Base-by-base conservation (phyloP, 192 early-diverging fungal genomes). In the Backusella australiensis region DNA sequence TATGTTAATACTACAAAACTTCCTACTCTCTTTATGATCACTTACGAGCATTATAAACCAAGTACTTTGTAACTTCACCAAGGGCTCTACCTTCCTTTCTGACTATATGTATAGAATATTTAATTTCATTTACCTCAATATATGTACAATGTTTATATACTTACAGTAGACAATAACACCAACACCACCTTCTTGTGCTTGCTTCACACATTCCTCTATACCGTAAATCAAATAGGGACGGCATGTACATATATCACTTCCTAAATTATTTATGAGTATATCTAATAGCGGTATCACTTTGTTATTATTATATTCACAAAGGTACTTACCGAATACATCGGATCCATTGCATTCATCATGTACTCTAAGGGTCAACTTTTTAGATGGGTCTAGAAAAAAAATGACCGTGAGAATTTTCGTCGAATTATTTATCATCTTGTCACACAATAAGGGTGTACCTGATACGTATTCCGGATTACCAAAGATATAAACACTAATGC, bases 301-400 rank as follows among this genome's bases (percentile, higher is more conserved):
- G n/a, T 36, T 15, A n/a, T 36, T 39, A 11, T 39, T 9, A 9
- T 9, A 9, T 38, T 39, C 11, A 19, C 6, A 34, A 36, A 15
- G 7, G 12, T 21, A 34, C 35, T 77, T 81, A 81, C 94, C 93
- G 84, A 94, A 94, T 9, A 95, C 94, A 63, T 95, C 93, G 0
- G 91, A 93, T 21, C 95, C 96, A 82, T 98, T 98, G 86, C 96
- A 98, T 74, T 98, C 96, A 81, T 98, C 96, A 83, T 98, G 96
- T 1, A 98, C 94, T 21, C 96, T 86, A 70, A 96, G 84, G 1
- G 95, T 96, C 38, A 98, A 78, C 12, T 90, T 90, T 75, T 95
- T 95, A 65, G 89, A 83, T 36, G 96, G 90, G 83, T 98, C 94
- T 41, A 67, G 23, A 66, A 26, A 29, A 63, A 67, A 35, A 67